Evolutionary conservation across 192 early-diverging fungal species (phyloP), one percentile per base, ranked within the genome.

Genomic region (Chytriomyces sp.): DNA sequence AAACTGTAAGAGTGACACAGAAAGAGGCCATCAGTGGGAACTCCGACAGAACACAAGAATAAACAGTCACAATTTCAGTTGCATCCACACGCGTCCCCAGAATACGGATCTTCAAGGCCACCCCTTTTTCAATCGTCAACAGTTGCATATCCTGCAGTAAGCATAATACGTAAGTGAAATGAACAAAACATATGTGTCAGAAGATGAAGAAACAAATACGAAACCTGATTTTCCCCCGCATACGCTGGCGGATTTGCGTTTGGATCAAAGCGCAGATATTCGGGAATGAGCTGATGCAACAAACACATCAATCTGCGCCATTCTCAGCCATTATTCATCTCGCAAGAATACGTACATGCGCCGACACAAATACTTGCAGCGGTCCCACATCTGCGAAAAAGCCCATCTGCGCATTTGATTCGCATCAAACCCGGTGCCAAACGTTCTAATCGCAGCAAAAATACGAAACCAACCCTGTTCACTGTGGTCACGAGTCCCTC

Each of bases 301-400:
- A 35, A 35, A 1, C 35, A 35, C 35, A 4, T 35, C 35, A 35
- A 35, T 35, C 35, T 35, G 35, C 35, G 35, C 35, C 35, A 35
- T 35, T 35, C 35, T 35, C 3, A 35, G 35, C 35, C 35, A 35
- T 3, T 35, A 35, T 35, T 35, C 35, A 35, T 35, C 35, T 35
- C 35, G 35, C 18, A n/a, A 47, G 13, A 47, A 69, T 47, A 47
- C 80, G 77, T 84, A 94, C 92, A 69, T 92, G 89, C 45, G 82
- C 87, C 23, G 96, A 92, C 4, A 98, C 93, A 86, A 98, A 98
- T 8, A 96, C 93, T 79, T 94, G 89, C 2, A 98, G 82, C 0
- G 97, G 97, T 6, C 97, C 97, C 16, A 97, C 93, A 65, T 97
- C 95, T 3, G 92, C 94, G 83, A 95, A 96, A 79, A 99, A 96